Conservation (phyloP, 306 rosid species). For the Dryas drummondii region DNA sequence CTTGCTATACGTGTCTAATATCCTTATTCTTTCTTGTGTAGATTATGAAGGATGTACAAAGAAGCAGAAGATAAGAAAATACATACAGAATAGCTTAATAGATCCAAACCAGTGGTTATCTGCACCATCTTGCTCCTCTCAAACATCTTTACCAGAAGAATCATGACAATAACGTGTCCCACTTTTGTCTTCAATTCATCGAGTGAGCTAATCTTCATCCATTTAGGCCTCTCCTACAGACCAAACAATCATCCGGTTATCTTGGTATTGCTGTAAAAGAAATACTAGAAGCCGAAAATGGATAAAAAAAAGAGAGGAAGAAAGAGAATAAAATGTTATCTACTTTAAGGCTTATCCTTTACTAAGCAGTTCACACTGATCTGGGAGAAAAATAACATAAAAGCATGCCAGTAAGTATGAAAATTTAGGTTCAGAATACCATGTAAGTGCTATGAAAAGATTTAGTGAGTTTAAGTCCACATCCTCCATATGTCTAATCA, state of each 20-base stretch:
- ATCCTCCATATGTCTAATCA: not conserved
- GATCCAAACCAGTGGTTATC: constrained; percentile 77
- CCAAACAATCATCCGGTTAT: not conserved
- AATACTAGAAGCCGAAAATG: not conserved
- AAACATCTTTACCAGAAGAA: constrained; percentile 94
- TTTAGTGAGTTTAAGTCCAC: not conserved
- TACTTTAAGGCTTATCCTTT: not conserved
- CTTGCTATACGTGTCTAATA: not conserved
- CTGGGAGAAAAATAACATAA: not conserved
- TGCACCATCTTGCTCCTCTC: constrained; percentile 97
- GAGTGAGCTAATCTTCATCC: constrained; percentile 93
- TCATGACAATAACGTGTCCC: constrained; percentile 96
- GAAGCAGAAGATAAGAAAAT: constrained; percentile 95
- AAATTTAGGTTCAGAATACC: not conserved
- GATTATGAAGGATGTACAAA: constrained; percentile 86
- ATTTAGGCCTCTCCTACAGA: constrained; percentile 78
- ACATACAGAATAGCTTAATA: constrained; percentile 79
- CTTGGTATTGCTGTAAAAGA: not conserved
- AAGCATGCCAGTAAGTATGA: not conserved
- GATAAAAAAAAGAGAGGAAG: not conserved
- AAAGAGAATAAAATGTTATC: not conserved
- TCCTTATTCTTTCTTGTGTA: constrained; percentile 60
- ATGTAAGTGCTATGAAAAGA: not conserved
- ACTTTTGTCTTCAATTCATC: constrained; percentile 94
- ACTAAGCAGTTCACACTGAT: not conserved